Base-by-base conservation (phyloP, 805 yeast species). In the Cyberlindnera bimundalis region DNA sequence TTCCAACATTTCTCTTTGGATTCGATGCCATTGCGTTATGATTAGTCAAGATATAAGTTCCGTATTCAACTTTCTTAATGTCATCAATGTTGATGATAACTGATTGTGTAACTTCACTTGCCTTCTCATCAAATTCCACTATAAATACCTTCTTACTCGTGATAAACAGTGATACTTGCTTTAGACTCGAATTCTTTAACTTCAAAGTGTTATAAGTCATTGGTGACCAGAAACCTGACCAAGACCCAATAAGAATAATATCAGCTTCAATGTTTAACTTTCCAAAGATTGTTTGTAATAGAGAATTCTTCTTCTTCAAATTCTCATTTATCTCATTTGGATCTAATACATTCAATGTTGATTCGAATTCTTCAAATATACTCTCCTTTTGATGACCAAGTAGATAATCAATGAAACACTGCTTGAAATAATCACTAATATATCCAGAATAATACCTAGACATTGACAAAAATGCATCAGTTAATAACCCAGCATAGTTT, bases 341-440 rank as follows among this genome's bases (percentile, higher is more conserved):
- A 39, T 56, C 61, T 28, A 50, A 24, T 11, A 54, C 60, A 29
- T 55, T 37, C 35, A 71, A 48, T 1, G 60, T 53, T 2, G 66
- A 56, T 42, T 69, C 74, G 51, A 67, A 71, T 39, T 65, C 68
- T 38, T 65, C 67, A 51, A 71, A 68, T 6, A 62, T 59, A 11
- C 59, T 56, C 16, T 51, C 52, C n/a, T 50, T 55, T 8, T 59
- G 62, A 30, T 60, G 57, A 1, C 75, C 74, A 5, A 68, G 47
- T 1, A 70, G 26, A 37, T 59, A 69, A 46, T 71, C 76, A 30
- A 71, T 55, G 30, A 67, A 54, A 13, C 72, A 68, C 45, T 71
- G 76, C 27, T 59, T 60, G 56, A 65, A 69, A 46, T 60, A 71
- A 51, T 71, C 76, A 18, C 66, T 56, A n/a, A 71, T 56, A 38